phyloP scores from a whole-genome alignment of 106 monocot genomes.

The Dendrobium huoshanense region DNA sequence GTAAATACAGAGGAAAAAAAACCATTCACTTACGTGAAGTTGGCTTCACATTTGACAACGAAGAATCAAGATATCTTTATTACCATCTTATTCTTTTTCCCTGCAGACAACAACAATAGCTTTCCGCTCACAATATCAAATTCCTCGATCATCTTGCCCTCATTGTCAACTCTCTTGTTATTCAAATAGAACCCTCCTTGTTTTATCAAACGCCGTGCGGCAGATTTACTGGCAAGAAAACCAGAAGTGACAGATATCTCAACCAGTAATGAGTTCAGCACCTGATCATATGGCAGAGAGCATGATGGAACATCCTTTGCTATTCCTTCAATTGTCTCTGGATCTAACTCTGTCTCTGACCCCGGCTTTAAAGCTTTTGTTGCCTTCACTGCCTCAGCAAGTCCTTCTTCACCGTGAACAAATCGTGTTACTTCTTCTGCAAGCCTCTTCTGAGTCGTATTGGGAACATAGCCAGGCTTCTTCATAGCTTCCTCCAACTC shows the following conservation, averaged over 20 bases:
- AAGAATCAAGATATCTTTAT: constrained; percentile 58
- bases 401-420: constrained; percentile 85
- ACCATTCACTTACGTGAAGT: not conserved
- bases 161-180: constrained; percentile 69
- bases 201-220: constrained; percentile 66
- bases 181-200: constrained; percentile 93
- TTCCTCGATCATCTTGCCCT: constrained; percentile 59
- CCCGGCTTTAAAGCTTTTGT: constrained; percentile 76
- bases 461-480: constrained; percentile 65
- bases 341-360: constrained; percentile 60
- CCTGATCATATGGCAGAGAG: too few species aligned
- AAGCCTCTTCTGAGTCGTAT: constrained; percentile 59
- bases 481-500: constrained; percentile 67
- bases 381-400: constrained; percentile 74
- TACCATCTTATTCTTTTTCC: constrained; percentile 98
- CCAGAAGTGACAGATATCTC: constrained; percentile 20
- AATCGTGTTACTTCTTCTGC: constrained; percentile 90
- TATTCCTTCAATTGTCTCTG: constrained; percentile 57
- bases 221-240: constrained; percentile 71
- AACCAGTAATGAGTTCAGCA: too few species aligned
- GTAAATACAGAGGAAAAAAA: not conserved
- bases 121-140: constrained; percentile 78
- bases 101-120: constrained; percentile 80
- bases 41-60: not conserved
- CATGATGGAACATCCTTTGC: not conserved